Percentiles rank a stretch among this genome's conserved stretches.
Conservation (phyloP, 2,329 filamentous ascomycete species). For the Aspergillus tubingensis region DNA sequence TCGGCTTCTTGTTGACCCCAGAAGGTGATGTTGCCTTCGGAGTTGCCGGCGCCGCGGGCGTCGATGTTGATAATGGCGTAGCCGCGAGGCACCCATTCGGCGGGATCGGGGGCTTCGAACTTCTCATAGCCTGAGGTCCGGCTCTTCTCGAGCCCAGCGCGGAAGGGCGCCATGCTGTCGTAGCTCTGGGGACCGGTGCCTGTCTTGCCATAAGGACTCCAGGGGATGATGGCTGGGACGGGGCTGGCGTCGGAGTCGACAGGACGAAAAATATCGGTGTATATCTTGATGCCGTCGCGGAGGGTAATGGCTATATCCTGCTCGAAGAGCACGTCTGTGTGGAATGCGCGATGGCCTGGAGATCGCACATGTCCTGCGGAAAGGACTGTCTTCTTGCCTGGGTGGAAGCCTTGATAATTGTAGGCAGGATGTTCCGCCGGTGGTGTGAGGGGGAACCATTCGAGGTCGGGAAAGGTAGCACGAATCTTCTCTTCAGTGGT, state of each 20-base stretch:
- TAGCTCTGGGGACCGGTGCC: constrained; percentile 19
- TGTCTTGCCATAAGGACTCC: constrained; percentile 33
- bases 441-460: background rate
- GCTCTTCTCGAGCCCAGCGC: background rate
- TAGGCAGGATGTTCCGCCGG: background rate
- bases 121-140: constrained; percentile 20
- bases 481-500: background rate
- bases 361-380: constrained; percentile 13
- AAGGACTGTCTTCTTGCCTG: constrained; percentile 3
- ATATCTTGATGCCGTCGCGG: constrained; percentile 29
- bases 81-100: constrained; percentile 31
- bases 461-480: background rate
- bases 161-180: constrained; percentile 18
- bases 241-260: constrained; percentile 8
- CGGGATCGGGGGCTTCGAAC: constrained; percentile 32
- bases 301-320: constrained; percentile 27
- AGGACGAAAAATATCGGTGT: constrained; percentile 29
- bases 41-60: constrained; percentile 28
- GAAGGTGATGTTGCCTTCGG: constrained; percentile 28
- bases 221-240: constrained; percentile 30
- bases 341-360: constrained; percentile 5
- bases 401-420: constrained; percentile 12
- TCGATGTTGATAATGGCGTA: constrained; percentile 37
- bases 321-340: constrained; percentile 22
- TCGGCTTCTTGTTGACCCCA: constrained; percentile 29